Percentiles rank a stretch among this genome's conserved stretches.
Conservation (phyloP, 2,329 filamentous ascomycete species). For the Aspergillus ibericus region DNA sequence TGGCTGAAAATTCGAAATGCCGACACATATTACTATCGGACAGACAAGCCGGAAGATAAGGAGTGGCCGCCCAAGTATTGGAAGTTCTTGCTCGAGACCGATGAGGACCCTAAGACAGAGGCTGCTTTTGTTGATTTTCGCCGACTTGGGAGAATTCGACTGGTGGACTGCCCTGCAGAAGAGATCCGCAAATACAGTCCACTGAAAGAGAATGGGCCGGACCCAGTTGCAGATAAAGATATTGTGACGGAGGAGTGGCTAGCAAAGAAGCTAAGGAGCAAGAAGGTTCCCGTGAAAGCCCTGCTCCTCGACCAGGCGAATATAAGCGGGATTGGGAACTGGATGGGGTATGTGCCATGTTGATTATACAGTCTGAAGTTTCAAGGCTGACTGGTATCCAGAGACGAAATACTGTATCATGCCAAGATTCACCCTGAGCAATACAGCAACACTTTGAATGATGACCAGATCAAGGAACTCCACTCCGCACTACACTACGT, state of each 20-base stretch:
- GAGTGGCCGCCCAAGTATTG: constrained; percentile 86
- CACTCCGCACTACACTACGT: constrained; percentile 75
- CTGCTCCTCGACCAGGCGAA: constrained; percentile 83
- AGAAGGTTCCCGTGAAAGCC: constrained; percentile 85
- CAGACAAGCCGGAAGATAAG: constrained; percentile 56
- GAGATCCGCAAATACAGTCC: constrained; percentile 76
- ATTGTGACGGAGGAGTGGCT: constrained; percentile 76
- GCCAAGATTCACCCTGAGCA: constrained; percentile 88
- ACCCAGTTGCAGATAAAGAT: constrained; percentile 81
- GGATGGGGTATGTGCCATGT: constrained; percentile 67
- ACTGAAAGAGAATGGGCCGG: constrained; percentile 87
- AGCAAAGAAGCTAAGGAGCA: constrained; percentile 65
- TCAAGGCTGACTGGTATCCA: constrained; percentile 23
- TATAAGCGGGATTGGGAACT: constrained; percentile 93
- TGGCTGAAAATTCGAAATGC: constrained; percentile 87
- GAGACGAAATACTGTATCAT: constrained; percentile 88
- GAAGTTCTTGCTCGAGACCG: constrained; percentile 78
- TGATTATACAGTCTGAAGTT: not conserved
- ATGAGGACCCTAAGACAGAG: constrained; percentile 60
- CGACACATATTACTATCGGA: constrained; percentile 77
- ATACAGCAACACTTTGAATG: constrained; percentile 78
- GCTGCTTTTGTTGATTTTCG: constrained; percentile 82
- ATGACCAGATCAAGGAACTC: constrained; percentile 69
- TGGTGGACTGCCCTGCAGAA: constrained; percentile 76
- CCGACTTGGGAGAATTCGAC: constrained; percentile 73